A percentile compares a stretch with the other conserved stretches of the same genome.
Conservation (phyloP, 2,329 filamentous ascomycete species). For the Pezicula radicicola region DNA sequence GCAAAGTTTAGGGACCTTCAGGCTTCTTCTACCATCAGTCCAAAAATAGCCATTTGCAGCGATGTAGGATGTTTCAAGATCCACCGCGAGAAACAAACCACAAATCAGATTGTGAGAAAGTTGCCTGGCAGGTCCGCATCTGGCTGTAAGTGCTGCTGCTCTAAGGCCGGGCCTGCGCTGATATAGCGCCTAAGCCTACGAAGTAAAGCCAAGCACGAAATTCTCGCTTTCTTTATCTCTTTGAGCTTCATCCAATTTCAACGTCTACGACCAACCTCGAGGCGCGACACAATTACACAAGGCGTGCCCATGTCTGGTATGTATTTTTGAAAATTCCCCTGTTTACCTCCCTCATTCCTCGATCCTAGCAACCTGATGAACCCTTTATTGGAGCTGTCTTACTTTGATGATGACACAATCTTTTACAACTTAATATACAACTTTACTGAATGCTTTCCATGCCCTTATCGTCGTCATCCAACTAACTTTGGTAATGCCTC, state of each 20-base stretch:
- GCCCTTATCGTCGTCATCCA: not conserved
- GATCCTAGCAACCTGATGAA: slow-evolving; percentile 15
- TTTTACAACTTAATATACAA: slow-evolving; percentile 17
- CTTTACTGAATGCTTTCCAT: slow-evolving; percentile 13
- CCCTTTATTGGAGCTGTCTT: slow-evolving; percentile 22
- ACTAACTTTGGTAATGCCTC: not conserved
- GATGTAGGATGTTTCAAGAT: too few relatives aligned
- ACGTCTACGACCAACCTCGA: not conserved
- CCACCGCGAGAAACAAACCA: too few relatives aligned
- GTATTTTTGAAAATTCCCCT: not conserved
- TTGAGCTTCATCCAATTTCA: not conserved
- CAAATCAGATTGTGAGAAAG: too few relatives aligned
- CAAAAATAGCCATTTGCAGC: too few relatives aligned
- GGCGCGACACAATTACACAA: not conserved
- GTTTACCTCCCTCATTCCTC: not conserved
- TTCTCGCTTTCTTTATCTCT: not conserved
- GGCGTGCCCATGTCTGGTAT: slow-evolving; percentile 1
- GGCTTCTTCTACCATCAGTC: too few relatives aligned
- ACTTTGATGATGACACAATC: slow-evolving; percentile 18
- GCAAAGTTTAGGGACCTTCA: too few relatives aligned
- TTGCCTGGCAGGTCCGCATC: too few relatives aligned
- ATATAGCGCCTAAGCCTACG: too few relatives aligned
- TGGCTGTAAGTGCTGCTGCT: too few relatives aligned
- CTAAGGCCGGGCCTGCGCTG: too few relatives aligned
- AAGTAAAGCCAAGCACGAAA: too few relatives aligned